Percentiles rank a stretch among this genome's conserved stretches.
Conservation (phyloP, 768 basidiomycete species). For the Trametes punicea region DNA sequence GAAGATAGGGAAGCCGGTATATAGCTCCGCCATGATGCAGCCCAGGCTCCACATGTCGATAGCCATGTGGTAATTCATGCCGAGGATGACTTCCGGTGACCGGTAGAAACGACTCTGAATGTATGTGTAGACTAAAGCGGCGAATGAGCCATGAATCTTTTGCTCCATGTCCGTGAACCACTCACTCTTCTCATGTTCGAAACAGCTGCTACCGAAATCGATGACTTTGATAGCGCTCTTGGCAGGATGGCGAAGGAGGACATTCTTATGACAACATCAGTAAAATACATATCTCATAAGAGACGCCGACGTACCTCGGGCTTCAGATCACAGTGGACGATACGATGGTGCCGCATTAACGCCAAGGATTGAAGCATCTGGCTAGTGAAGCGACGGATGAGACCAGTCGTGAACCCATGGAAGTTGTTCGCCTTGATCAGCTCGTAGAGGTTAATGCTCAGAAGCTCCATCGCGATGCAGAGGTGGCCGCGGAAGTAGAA, state of each 20-base stretch:
- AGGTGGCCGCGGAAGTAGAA: conserved; percentile 98
- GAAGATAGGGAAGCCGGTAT: conserved; percentile 97
- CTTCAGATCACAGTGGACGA: conserved; percentile 98
- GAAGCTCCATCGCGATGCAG: conserved; percentile 96
- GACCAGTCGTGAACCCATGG: conserved; percentile 91
- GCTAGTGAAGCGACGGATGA: conserved; percentile 93
- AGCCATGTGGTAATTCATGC: conserved; percentile 99
- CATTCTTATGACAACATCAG: conserved; percentile 57
- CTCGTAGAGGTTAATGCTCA: conserved; percentile 98
- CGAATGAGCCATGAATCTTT: not conserved
- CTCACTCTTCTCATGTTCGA: conserved; percentile 97
- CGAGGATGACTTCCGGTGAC: conserved; percentile 98
- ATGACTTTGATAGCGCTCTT: conserved; percentile 98
- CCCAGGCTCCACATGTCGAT: conserved; percentile 99
- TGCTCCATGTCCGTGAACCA: not conserved
- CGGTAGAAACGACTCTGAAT: conserved; percentile 99
- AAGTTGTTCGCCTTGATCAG: conserved; percentile 99
- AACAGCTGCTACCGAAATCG: conserved; percentile 97
- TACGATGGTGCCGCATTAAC: conserved; percentile 93
- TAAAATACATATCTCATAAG: not conserved
- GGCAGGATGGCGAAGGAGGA: conserved; percentile 88
- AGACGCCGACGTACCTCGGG: conserved; percentile 69
- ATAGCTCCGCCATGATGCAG: conserved; percentile 95
- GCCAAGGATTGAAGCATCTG: conserved; percentile 93
- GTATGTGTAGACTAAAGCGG: conserved; percentile 86